Conservation (phyloP, 371 early-diverging fungal species). For the Mycotypha africana region DNA sequence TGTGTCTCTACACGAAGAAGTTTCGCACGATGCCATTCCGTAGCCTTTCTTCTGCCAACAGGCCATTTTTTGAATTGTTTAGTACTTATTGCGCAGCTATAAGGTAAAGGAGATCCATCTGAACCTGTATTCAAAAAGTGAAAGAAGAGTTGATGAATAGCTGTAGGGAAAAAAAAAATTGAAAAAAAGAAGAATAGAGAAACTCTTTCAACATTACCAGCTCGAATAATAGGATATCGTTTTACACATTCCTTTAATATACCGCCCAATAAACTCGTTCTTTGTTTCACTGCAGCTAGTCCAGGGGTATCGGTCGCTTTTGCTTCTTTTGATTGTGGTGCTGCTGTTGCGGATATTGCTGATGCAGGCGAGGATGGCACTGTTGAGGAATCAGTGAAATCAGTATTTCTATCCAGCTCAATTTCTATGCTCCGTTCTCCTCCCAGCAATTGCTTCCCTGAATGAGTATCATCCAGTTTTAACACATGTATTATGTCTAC, state of each 20-base stretch:
- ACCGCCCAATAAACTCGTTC: slow-evolving; percentile 26
- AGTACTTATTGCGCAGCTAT: slow-evolving; percentile 26
- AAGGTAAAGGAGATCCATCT: slow-evolving; percentile 20
- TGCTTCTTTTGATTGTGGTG: not conserved
- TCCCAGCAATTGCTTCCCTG: slow-evolving; percentile 69
- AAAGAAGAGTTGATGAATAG: not conserved
- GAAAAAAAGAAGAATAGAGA: no score
- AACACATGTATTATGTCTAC: slow-evolving; percentile 80
- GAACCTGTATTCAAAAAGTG: slow-evolving; percentile 3
- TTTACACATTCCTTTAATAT: slow-evolving; percentile 26
- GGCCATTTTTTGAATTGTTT: slow-evolving; percentile 28
- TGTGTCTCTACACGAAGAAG: slow-evolving; percentile 31
- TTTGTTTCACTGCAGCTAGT: slow-evolving; percentile 23
- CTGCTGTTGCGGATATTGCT: not conserved
- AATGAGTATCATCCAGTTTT: slow-evolving; percentile 70
- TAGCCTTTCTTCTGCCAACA: slow-evolving; percentile 32
- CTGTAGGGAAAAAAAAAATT: not conserved
- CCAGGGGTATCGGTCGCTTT: not conserved
- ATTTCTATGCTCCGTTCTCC: slow-evolving; percentile 74
- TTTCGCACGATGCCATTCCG: slow-evolving; percentile 45
- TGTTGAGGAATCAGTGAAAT: slow-evolving; percentile 42
- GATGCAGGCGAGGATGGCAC: not conserved
- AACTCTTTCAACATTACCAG: no score
- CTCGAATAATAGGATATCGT: slow-evolving; percentile 25
- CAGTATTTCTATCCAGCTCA: slow-evolving; percentile 79